Evolutionary conservation across 1,284 basidiomycete genomes (phyloP).

Genomic region (Quambalaria eucalypti): DNA sequence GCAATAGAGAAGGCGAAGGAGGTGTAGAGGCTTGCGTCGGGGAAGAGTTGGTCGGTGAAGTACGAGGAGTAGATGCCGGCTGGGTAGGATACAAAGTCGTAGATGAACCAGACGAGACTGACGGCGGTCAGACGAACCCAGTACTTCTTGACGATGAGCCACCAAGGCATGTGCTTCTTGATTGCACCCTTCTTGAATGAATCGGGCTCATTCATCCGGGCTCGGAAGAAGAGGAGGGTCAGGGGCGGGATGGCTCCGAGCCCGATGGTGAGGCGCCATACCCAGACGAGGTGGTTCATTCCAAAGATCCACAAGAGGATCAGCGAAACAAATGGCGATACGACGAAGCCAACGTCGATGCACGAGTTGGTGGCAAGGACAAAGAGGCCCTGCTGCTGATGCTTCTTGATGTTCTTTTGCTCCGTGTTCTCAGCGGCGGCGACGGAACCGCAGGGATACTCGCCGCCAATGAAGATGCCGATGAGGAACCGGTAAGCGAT

Average conservation of each 20-base stretch:
- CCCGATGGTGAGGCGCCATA: conserved; percentile 71
- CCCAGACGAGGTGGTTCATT: conserved; percentile 45
- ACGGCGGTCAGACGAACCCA: conserved; percentile 63
- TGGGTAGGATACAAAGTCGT: conserved; percentile 35
- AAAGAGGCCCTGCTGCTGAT: conserved; percentile 74
- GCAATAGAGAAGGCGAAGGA: conserved; percentile 46
- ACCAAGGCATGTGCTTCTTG: conserved; percentile 66
- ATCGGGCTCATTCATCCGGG: conserved; percentile 70
- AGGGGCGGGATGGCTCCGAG: conserved; percentile 73
- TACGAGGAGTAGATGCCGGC: conserved; percentile 68
- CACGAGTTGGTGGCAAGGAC: conserved; percentile 68
- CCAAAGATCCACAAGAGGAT: conserved; percentile 56
- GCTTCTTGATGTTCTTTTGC: conserved; percentile 60
- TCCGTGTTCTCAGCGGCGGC: conserved; percentile 84
- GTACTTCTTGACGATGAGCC: conserved; percentile 70
- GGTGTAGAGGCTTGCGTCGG: conserved; percentile 4
- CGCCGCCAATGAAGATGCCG: conserved; percentile 60
- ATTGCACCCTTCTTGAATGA: conserved; percentile 62
- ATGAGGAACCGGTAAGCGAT: conserved; percentile 57
- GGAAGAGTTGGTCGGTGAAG: conserved; percentile 62
- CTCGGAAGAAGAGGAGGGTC: conserved; percentile 73
- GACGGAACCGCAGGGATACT: conserved; percentile 86
- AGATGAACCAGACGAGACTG: conserved; percentile 58
- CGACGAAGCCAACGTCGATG: conserved; percentile 81
- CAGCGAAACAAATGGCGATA: conserved; percentile 72